Base-by-base conservation (phyloP, 2,329 filamentous ascomycete genomes). In the Scolecobasidium constrictum region DNA sequence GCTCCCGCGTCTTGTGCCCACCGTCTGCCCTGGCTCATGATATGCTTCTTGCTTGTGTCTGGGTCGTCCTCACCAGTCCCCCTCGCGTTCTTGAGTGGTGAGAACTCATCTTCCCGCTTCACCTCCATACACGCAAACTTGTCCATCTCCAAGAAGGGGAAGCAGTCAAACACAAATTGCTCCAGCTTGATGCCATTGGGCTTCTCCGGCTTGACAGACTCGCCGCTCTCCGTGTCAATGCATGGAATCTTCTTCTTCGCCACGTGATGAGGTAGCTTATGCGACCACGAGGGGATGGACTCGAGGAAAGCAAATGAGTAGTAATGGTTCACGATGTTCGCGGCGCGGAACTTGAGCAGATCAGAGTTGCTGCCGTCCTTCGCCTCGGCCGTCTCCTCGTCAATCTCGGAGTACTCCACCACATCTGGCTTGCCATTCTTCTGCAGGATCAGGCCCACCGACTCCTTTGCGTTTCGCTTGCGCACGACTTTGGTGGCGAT, bases 311-410 rank as follows among this genome's bases (percentile, higher is more conserved):
- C 69, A 72, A 88, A 90, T 37, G 86, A 94, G 71, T 98, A 98
- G 77, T 96, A 98, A 74, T 98, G 92, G 73, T 98, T 98, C 68
- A 98, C 92, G 54, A 98, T 98, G 71, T 98, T 98, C 57, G 90
- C 92, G 45, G 92, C 90, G 48, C 92, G 83, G 79, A 94, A 96
- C 66, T 90, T 93, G 59, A 98, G 80, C 42, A 95, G 72, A 45
- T 77, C 80, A 3, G 77, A 71, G 56, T 94, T 80, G 63, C 84
- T 84, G 43, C 81, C 66, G 59, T 98, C 92, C 59, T 81, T 77
- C 51, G 88, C 90, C 65, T 93, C 86, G 45, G 90, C 84, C n/a
- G 86, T 92, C 49, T 78, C 81, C 51, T 77, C 67, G 69, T 93
- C 84, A 54, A 98, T 96, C 69, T 98, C 92, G 4, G 87, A 94